Conservation (phyloP, 129 eudicot species). For the Kitagawia praeruptora region DNA sequence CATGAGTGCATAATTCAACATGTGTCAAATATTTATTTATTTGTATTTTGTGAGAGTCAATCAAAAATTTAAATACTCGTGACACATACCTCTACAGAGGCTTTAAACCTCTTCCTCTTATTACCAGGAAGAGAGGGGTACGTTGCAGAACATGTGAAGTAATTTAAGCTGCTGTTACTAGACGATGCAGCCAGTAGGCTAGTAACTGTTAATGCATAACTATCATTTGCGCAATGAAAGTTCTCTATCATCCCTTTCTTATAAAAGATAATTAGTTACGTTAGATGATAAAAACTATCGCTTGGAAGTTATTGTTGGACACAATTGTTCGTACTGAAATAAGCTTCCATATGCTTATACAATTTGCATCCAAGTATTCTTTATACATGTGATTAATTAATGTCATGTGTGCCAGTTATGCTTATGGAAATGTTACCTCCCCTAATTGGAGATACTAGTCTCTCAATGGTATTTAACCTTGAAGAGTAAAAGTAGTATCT, state of each 20-base stretch:
- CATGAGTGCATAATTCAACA: not conserved
- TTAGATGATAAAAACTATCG: not conserved
- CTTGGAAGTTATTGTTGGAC: not conserved
- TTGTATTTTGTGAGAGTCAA: not conserved
- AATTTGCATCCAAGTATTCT: not conserved
- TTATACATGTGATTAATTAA: not conserved
- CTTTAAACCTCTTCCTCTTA: not conserved
- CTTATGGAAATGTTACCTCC: not conserved
- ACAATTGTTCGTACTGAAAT: not conserved
- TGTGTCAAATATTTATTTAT: not conserved
- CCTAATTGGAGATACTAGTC: not conserved
- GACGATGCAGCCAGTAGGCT: too few species aligned
- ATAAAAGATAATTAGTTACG: not conserved
- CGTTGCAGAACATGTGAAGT: not conserved
- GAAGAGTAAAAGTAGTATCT: not conserved
- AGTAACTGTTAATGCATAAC: not conserved
- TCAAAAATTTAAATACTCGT: not conserved
- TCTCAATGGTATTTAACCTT: not conserved
- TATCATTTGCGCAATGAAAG: not conserved
- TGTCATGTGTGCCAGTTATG: not conserved
- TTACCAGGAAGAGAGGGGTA: not conserved
- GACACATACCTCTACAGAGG: not conserved
- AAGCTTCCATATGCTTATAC: not conserved
- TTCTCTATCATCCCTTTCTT: not conserved
- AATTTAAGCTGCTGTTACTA: not conserved